Conservation (phyloP, 1,139 yeast species). For the Sugiyamaella neomexicana region DNA sequence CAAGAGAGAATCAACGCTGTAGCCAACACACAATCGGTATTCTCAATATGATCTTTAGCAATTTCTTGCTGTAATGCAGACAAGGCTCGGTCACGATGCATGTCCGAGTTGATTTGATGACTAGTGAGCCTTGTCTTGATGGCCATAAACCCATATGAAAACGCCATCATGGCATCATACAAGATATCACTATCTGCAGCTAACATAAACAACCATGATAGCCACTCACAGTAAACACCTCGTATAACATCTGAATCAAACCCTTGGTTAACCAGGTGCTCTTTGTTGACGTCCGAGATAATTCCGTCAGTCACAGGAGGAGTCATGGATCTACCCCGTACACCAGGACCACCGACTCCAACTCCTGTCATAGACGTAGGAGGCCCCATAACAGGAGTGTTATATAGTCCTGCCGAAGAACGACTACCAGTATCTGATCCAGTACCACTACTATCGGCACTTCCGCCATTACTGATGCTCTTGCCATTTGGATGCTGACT, state of each 20-base stretch:
- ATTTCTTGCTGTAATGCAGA: constrained; percentile 33
- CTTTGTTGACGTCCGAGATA: not conserved
- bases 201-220: constrained; percentile 29
- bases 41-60: constrained; percentile 26
- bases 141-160: constrained; percentile 34
- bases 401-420: not conserved
- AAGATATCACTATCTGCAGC: constrained; percentile 33
- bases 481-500: constrained; percentile 6
- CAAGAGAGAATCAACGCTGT: constrained; percentile 37
- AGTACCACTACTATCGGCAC: constrained; percentile 7
- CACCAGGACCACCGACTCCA: too few species aligned
- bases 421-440: constrained; percentile 7
- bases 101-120: constrained; percentile 28
- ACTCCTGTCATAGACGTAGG: not conserved
- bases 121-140: constrained; percentile 28
- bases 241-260: constrained; percentile 38
- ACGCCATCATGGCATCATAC: constrained; percentile 39
- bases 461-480: too few species aligned
- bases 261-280: constrained; percentile 33
- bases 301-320: constrained; percentile 1
- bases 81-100: constrained; percentile 36
- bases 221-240: constrained; percentile 35
- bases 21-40: constrained; percentile 35
- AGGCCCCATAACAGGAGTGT: constrained; percentile 5
- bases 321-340: constrained; percentile 5